Base-by-base conservation (phyloP, 108 stramenopile genomes). In the Pseudonitzschia multistriata region DNA sequence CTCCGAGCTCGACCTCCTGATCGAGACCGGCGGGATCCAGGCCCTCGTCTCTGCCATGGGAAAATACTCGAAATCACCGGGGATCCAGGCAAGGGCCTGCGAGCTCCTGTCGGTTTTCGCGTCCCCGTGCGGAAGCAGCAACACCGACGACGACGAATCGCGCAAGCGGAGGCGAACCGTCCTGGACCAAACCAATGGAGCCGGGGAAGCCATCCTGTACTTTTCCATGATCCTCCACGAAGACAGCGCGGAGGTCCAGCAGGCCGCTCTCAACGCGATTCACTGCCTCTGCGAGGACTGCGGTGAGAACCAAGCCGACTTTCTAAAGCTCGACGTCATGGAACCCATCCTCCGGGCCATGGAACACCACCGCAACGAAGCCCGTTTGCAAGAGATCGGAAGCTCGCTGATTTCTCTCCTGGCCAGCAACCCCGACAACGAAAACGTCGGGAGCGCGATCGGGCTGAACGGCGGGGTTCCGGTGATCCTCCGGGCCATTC, bases 211-310 rank as follows among this genome's bases (percentile, higher is more conserved):
- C 21, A 52, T 52, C 14, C 74, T 88, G n/a, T 79, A 85, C 3
- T 71, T 84, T 5, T 72, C 81, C 47, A 88, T 91, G 90, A 85
- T 91, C 22, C 84, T 91, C 74, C 81, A 91, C 72, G 81, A 85
- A 2, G 62, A 75, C 55, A 78, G 83, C 63, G 70, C 72, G 17
- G 76, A 75, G 29, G 62, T 91, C 21, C 85, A 86, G 33, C 73
- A 74, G 30, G 73, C 78, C 40, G 85, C 85, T 0, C 65, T 88
- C 60, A 50, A 79, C 42, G 85, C 82, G 29, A 39, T 91, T 64
- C 70, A 80, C 24, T 79, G 86, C 65, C 60, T 91, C 11, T 91
- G 81, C 28, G 79, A 76, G 49, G 81, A 84, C 70, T 77, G 75
- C 47, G 90, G 88, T 13, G 80, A 79, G 24, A 91, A 85, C 72